phyloP scores from a whole-genome alignment of 2,329 filamentous ascomycete species.

The Pyrenochaeta sp. region DNA sequence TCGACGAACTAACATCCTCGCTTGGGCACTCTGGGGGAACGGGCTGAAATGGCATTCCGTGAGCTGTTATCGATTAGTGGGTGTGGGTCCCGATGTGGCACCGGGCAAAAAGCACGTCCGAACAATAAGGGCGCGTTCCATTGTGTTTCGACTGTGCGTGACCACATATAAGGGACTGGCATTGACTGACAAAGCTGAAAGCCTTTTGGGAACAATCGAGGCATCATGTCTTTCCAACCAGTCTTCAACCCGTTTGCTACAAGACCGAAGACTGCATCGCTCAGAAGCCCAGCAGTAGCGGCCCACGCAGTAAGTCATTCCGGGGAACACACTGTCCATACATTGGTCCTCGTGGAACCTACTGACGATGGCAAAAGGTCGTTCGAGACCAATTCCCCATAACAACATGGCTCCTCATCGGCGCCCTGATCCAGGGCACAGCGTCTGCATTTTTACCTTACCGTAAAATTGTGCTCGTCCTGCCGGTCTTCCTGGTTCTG shows the following conservation, averaged over 20 bases:
- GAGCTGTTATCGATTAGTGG: too few relatives aligned
- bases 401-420: slow-evolving; percentile 14
- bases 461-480: slow-evolving; percentile 16
- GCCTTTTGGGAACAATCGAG: not conserved
- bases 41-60: too few relatives aligned
- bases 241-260: not conserved
- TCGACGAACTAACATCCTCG: too few relatives aligned
- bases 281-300: not conserved
- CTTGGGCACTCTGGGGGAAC: too few relatives aligned
- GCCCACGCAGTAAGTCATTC: not conserved
- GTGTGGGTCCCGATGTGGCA: too few relatives aligned
- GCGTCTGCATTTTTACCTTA: slow-evolving; percentile 12
- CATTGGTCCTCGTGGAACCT: not conserved
- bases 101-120: too few relatives aligned
- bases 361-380: not conserved
- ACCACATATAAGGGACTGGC: too few relatives aligned
- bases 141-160: too few relatives aligned
- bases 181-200: not conserved
- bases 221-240: not conserved
- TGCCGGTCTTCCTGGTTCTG: slow-evolving; percentile 13
- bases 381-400: slow-evolving; percentile 14
- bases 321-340: not conserved
- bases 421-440: slow-evolving; percentile 9
- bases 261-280: not conserved
- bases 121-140: too few relatives aligned